Conservation (phyloP, 306 rosid genomes). For the Cotoneaster glaucophyllus region DNA sequence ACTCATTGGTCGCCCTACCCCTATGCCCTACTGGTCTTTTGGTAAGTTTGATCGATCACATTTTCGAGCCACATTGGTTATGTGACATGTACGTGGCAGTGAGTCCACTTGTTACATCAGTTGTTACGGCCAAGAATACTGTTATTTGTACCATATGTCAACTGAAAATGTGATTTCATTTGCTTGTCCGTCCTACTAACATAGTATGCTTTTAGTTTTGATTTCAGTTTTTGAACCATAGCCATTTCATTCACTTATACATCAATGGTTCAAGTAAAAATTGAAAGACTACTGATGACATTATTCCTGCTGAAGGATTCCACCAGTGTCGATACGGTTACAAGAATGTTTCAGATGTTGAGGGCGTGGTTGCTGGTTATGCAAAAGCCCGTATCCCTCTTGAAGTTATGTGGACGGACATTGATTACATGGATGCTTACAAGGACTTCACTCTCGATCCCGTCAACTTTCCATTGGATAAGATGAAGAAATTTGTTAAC, state of each 20-base stretch:
- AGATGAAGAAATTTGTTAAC: conserved; percentile 51
- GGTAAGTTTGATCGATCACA: conserved; percentile 37
- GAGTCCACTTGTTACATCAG: not conserved
- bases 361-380: conserved; percentile 64
- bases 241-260: not conserved
- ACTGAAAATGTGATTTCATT: not conserved
- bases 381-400: conserved; percentile 70
- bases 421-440: conserved; percentile 85
- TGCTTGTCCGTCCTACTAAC: not conserved
- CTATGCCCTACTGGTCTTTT: conserved; percentile 87
- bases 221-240: not conserved
- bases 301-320: conserved; percentile 41
- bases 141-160: not conserved
- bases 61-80: not conserved
- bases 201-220: not conserved
- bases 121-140: not conserved
- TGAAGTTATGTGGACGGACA: conserved; percentile 92
- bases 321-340: conserved; percentile 87
- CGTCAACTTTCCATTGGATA: conserved; percentile 59
- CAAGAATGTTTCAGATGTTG: conserved; percentile 58
- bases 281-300: no score
- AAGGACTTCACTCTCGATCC: conserved; percentile 92
- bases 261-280: no score
- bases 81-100: not conserved
- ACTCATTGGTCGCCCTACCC: conserved; percentile 75